A percentile compares a stretch with the other conserved stretches of the same genome.
phyloP scores from a whole-genome alignment of 2,329 filamentous ascomycete species.

The Fusarium papillatum region DNA sequence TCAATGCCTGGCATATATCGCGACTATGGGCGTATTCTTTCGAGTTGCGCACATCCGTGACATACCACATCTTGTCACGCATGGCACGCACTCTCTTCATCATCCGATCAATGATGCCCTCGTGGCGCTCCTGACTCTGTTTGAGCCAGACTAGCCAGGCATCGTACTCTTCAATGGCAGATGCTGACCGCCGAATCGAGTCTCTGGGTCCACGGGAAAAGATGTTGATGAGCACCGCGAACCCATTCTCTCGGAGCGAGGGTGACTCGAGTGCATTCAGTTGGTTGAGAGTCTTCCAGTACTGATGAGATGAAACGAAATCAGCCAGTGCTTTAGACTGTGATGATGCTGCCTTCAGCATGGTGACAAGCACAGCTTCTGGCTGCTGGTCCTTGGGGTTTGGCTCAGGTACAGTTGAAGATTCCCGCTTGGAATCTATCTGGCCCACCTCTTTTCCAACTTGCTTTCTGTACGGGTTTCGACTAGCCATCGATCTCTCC shows the following conservation, averaged over 20 bases:
- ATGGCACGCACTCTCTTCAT: constrained; percentile 81
- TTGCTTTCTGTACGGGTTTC: constrained; percentile 68
- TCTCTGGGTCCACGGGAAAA: constrained; percentile 80
- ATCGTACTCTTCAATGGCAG: constrained; percentile 83
- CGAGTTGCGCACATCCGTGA: constrained; percentile 92
- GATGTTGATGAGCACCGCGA: constrained; percentile 79
- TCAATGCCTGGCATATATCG: constrained; percentile 88
- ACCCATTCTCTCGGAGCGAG: constrained; percentile 75
- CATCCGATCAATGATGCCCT: constrained; percentile 80
- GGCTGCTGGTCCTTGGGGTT: constrained; percentile 53
- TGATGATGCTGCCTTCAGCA: constrained; percentile 82
- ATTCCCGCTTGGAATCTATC: constrained; percentile 14
- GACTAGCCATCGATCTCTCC: constrained; percentile 65
- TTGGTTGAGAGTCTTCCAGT: constrained; percentile 86
- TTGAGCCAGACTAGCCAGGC: constrained; percentile 88
- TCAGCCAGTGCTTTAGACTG: constrained; percentile 85
- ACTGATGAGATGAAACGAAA: constrained; percentile 86
- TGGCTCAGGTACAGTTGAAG: constrained; percentile 10
- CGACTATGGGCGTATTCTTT: constrained; percentile 89
- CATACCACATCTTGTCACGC: constrained; percentile 99
- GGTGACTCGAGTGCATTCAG: constrained; percentile 73
- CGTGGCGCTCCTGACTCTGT: constrained; percentile 84
- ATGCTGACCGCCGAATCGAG: constrained; percentile 76
- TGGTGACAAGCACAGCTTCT: constrained; percentile 73
- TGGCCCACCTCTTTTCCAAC: constrained; percentile 27